Evolutionary conservation across 2,329 filamentous ascomycete genomes (phyloP).

Genomic region (Scopulariopsis brevicaulis): DNA sequence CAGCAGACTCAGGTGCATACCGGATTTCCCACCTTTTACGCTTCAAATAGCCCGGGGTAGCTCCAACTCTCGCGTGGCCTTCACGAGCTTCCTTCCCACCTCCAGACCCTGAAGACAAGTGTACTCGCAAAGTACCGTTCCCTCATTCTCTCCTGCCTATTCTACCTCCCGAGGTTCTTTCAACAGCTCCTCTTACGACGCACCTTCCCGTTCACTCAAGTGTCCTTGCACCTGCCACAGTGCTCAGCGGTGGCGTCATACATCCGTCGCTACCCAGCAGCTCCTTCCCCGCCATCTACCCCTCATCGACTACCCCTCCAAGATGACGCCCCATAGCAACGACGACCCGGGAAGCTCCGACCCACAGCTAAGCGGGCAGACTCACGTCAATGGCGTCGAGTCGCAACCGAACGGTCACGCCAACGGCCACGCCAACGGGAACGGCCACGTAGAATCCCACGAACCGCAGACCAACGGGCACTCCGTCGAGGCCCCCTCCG

Average conservation of each 20-base stretch:
- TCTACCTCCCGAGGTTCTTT: no score
- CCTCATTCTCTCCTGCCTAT: no score
- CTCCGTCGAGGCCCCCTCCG: neutral
- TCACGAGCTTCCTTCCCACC: no score
- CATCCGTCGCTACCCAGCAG: neutral
- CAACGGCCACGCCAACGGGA: slow-evolving; percentile 5
- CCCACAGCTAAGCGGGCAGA: neutral
- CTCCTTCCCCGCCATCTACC: neutral
- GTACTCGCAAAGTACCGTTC: no score
- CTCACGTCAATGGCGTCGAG: slow-evolving; percentile 11
- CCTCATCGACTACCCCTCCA: neutral
- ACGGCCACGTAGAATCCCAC: slow-evolving; percentile 1
- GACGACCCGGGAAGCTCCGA: slow-evolving; percentile 8
- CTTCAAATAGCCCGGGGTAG: no score
- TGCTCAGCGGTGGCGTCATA: neutral
- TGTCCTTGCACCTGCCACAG: neutral
- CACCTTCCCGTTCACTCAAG: neutral
- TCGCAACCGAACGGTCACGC: slow-evolving; percentile 5
- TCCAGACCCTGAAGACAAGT: no score
- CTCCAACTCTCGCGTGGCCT: no score
- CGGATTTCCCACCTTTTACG: neutral
- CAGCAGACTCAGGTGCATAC: neutral
- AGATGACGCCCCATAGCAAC: slow-evolving; percentile 4
- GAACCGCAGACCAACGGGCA: slow-evolving; percentile 3
- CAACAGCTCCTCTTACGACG: no score